Evolutionary conservation across 805 yeast species (phyloP).

Genomic region (Cyberlindnera maclurae): DNA sequence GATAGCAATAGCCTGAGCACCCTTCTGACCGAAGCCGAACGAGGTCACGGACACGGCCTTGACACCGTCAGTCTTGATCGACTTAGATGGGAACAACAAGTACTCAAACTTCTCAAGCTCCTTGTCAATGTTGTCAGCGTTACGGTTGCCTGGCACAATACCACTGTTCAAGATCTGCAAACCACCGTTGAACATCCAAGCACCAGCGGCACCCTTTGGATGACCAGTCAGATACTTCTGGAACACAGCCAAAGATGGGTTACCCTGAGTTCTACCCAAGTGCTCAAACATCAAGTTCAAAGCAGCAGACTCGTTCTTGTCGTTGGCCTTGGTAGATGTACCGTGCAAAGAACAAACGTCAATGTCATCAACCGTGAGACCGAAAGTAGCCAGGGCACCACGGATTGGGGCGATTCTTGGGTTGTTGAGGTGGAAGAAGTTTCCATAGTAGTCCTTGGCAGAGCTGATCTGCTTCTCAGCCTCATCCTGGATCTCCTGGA

Average conservation of each 20-base stretch:
- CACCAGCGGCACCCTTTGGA: constrained; percentile 99
- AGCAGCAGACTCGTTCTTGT: constrained; percentile 94
- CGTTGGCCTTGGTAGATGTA: constrained; percentile 97
- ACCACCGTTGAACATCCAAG: constrained; percentile 99
- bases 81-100: constrained; percentile 89
- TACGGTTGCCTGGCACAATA: constrained; percentile 96
- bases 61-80: constrained; percentile 91
- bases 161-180: constrained; percentile 89
- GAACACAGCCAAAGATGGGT: constrained; percentile 96
- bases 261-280: constrained; percentile 95
- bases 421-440: constrained; percentile 84
- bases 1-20: constrained; percentile 89
- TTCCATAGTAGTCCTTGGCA: constrained; percentile 93
- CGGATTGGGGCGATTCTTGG: constrained; percentile 94
- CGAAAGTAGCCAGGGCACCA: constrained; percentile 93
- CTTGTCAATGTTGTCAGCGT: constrained; percentile 93
- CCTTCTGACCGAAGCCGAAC: constrained; percentile 99
- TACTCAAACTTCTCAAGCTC: constrained; percentile 75
- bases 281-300: constrained; percentile 90
- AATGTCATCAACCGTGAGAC: constrained; percentile 88
- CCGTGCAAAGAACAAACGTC: constrained; percentile 99
- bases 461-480: constrained; percentile 77
- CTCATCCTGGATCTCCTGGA: constrained; percentile 82
- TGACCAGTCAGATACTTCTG: constrained; percentile 99
- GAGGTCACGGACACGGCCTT: constrained; percentile 97